A percentile compares a stretch with the other conserved stretches of the same genome.
These are phyloP conservation scores for Vigna angularis DNA, from an alignment of 306 rosid genomes.

Conservation along the genomic window DNA sequence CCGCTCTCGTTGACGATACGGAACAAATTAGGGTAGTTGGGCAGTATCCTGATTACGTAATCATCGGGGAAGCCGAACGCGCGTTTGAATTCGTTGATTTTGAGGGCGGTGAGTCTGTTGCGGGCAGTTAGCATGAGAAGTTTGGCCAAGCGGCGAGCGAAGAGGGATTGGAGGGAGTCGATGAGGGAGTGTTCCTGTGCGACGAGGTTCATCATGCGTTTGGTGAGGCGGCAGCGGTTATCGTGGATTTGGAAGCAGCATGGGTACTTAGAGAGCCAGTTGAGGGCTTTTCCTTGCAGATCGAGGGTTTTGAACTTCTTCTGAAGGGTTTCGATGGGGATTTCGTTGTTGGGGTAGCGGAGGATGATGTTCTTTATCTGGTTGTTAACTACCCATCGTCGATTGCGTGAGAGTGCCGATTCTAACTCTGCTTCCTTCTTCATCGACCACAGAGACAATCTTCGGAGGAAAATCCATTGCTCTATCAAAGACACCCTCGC, in stretches of 20 bases:
- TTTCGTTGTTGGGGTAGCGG: constrained; percentile 65
- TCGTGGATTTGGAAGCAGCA: constrained; percentile 77
- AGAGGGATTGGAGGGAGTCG: constrained; percentile 64
- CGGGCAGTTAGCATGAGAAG: constrained; percentile 69
- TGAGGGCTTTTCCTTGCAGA: constrained; percentile 84
- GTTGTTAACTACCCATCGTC: constrained; percentile 84
- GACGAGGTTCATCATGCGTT: constrained; percentile 73
- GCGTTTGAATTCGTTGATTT: constrained; percentile 70
- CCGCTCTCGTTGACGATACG: constrained; percentile 68
- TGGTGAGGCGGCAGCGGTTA: constrained; percentile 61
- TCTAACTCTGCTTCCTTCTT: constrained; percentile 89
- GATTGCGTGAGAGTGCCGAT: constrained; percentile 77
- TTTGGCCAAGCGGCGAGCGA: constrained; percentile 64
- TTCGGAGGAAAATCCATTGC: constrained; percentile 39
- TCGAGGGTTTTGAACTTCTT: constrained; percentile 88
- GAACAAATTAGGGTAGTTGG: constrained; percentile 61
- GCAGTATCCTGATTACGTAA: constrained; percentile 68
- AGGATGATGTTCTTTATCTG: constrained; percentile 85
- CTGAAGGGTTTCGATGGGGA: constrained; percentile 68
- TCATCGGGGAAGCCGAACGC: constrained; percentile 84
- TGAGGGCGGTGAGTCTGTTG: constrained; percentile 66
- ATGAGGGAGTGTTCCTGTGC: constrained; percentile 69
- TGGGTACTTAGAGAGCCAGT: constrained; percentile 86
- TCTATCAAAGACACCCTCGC: not conserved
- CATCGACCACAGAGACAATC: constrained; percentile 81